A percentile compares a stretch with the other conserved stretches of the same genome.
Evolutionary conservation across 345 rosid genomes (phyloP).

Genomic region (Lepidium africanum): DNA sequence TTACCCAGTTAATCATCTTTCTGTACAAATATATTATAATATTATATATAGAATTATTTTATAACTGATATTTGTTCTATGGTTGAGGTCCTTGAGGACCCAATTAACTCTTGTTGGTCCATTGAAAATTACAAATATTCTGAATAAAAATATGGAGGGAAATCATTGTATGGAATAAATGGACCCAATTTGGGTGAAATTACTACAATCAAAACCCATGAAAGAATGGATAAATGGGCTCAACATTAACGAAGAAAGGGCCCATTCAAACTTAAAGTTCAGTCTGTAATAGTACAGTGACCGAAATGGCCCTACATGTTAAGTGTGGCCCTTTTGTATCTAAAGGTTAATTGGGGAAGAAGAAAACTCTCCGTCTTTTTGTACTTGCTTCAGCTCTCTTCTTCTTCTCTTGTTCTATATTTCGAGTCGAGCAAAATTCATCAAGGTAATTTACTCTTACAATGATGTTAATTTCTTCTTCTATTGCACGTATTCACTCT

Average conservation of each 20-base stretch:
- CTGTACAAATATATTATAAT: no score
- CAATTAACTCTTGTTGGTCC: not conserved
- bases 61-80: no score
- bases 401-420: not conserved
- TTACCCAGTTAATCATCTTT: no score
- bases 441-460: not conserved
- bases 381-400: not conserved
- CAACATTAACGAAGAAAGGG: not conserved
- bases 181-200: no score
- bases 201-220: no score
- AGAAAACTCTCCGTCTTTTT: not conserved
- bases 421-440: not conserved
- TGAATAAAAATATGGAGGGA: no score
- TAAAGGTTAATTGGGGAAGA: conserved; percentile 26
- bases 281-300: not conserved
- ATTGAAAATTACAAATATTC: not conserved
- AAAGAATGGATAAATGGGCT: conserved; percentile 2
- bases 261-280: not conserved
- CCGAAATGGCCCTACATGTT: not conserved
- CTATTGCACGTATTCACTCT: not conserved
- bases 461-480: not conserved
- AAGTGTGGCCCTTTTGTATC: not conserved
- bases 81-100: not conserved
- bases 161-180: no score
- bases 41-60: no score